These are phyloP conservation scores for Suillus alpinus DNA, from an alignment of 768 basidiomycete genomes.

Conservation along the genomic window DNA sequence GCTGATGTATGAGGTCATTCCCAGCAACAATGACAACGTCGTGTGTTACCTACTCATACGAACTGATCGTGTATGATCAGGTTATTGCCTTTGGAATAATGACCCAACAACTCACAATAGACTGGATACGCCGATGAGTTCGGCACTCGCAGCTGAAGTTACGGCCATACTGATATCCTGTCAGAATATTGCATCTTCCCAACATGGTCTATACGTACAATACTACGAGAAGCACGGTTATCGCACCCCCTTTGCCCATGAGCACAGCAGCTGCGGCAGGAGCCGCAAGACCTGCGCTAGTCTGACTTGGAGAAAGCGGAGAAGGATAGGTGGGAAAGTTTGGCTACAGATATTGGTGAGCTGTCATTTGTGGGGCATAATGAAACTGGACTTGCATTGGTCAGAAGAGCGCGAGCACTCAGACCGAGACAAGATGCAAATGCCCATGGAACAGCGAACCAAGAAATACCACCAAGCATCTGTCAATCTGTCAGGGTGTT, in stretches of 20 bases:
- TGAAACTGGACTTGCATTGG: conserved; percentile 21
- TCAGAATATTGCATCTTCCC: not conserved
- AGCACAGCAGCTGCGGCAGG: conserved; percentile 46
- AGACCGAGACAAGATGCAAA: conserved; percentile 48
- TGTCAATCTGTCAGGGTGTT: conserved; percentile 14
- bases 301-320: conserved; percentile 35
- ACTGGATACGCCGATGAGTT: conserved; percentile 44
- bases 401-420: conserved; percentile 35
- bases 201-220: conserved; percentile 24
- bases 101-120: conserved; percentile 34
- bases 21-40: not conserved
- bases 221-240: conserved; percentile 42
- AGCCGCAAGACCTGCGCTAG: conserved; percentile 43
- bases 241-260: conserved; percentile 44
- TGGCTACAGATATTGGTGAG: conserved; percentile 30
- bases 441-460: conserved; percentile 55
- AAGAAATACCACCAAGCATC: conserved; percentile 58
- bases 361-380: not conserved
- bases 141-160: conserved; percentile 44
- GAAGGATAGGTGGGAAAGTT: conserved; percentile 53
- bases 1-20: conserved; percentile 12
- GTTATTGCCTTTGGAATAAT: conserved; percentile 5
- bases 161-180: conserved; percentile 39
- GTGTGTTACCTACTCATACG: conserved; percentile 40
- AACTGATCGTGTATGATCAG: conserved; percentile 22